Conservation (phyloP, 345 rosid genomes). For the Durio zibethinus region DNA sequence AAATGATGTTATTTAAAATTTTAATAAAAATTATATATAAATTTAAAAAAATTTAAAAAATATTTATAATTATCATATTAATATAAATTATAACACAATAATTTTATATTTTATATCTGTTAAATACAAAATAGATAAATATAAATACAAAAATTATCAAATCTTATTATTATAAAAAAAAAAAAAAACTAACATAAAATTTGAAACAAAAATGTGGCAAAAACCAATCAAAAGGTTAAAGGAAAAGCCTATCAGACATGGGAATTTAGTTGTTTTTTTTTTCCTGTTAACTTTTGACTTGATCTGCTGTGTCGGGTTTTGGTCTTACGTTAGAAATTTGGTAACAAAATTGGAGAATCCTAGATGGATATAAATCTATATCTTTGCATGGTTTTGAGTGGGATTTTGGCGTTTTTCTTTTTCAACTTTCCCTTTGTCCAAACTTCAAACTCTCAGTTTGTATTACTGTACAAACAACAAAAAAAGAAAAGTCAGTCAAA, state of each 20-base stretch:
- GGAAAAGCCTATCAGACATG: not conserved
- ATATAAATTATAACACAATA: too few species aligned
- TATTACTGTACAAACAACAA: conserved; percentile 21
- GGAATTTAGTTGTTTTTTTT: not conserved
- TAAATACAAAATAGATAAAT: too few species aligned
- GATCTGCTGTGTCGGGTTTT: not conserved
- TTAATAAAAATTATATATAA: too few species aligned
- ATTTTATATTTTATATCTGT: too few species aligned
- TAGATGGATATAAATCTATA: not conserved
- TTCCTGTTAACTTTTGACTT: conserved; percentile 17
- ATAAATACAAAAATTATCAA: too few species aligned
- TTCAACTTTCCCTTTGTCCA: conserved; percentile 11
- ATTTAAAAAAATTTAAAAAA: too few species aligned
- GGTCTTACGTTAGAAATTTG: conserved; percentile 22
- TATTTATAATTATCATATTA: too few species aligned
- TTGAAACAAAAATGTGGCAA: not conserved
- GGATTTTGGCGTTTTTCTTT: conserved; percentile 39
- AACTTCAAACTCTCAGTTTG: not conserved
- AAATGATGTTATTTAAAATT: too few species aligned
- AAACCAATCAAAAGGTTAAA: conserved; percentile 20
- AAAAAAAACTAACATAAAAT: not conserved
- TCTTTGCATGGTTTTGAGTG: conserved; percentile 56
- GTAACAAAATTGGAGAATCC: conserved; percentile 27
- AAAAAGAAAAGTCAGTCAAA: not conserved
- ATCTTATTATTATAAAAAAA: too few species aligned